Percentiles rank a stretch among this genome's conserved stretches.
phyloP scores from a whole-genome alignment of 108 stramenopile genomes.

The Nitzschia palea region DNA sequence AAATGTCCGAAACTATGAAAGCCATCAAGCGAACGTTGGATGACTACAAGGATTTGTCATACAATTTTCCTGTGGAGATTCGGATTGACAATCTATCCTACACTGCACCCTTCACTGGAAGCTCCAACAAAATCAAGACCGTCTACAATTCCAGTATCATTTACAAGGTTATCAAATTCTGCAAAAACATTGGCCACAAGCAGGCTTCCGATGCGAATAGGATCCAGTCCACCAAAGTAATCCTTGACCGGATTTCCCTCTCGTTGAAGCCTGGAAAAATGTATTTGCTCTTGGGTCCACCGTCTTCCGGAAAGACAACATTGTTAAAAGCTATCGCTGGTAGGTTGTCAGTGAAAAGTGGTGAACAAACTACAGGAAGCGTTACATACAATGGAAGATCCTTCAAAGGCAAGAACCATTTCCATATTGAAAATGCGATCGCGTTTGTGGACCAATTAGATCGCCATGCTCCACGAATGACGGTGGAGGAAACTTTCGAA shows the following conservation, averaged over 20 bases:
- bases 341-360: constrained; percentile 54
- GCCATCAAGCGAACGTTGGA: constrained; percentile 8
- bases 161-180: constrained; percentile 30
- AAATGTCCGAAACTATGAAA: constrained; percentile 9
- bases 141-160: constrained; percentile 44
- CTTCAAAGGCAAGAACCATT: constrained; percentile 15
- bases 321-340: constrained; percentile 70
- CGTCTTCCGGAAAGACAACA: constrained; percentile 76
- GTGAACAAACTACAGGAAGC: constrained; percentile 45
- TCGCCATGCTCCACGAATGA: constrained; percentile 64
- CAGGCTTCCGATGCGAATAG: not conserved
- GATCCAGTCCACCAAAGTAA: constrained; percentile 10
- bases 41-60: constrained; percentile 2
- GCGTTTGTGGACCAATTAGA: constrained; percentile 70
- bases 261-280: constrained; percentile 65
- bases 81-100: constrained; percentile 40
- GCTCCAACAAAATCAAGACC: constrained; percentile 36
- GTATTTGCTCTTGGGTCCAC: constrained; percentile 63
- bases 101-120: constrained; percentile 20
- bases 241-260: constrained; percentile 59
- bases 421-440: constrained; percentile 50
- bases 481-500: constrained; percentile 79
- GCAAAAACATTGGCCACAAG: constrained; percentile 3
- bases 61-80: constrained; percentile 38
- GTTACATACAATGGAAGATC: constrained; percentile 34